Base-by-base conservation (phyloP, 2,329 filamentous ascomycete genomes). In the Camillea tinctor region DNA sequence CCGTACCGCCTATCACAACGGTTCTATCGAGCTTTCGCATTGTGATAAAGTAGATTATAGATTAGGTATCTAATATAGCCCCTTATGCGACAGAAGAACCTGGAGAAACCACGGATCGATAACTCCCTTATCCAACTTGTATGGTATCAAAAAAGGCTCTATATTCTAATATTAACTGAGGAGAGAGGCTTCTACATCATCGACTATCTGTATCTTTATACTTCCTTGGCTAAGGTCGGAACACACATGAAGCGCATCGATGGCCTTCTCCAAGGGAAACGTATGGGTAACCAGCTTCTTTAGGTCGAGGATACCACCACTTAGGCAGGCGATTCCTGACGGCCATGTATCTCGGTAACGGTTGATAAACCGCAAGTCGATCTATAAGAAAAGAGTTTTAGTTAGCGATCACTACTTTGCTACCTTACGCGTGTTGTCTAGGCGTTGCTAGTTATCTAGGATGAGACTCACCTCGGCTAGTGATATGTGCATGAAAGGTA, bases 311-410 rank as follows among this genome's bases (percentile, higher is more conserved):
- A 88, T 79, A 0, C 81, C 81, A 2, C 84, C 83, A 50, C 77
- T 77, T 15, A 90, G 67, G 44, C 82, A 83, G 3, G 81, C 77
- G 26, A 89, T 86, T 0, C 84, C 87, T 0, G 82, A 79, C 0
- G 87, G 86, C 87, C 87, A 90, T 0, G 86, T 88, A 67, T 89
- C 85, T 30, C 81, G 78, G 69, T 89, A 89, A 5, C 87, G 79
- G 71, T 90, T 89, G 69, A 89, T 89, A 73, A 89, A 89, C 22
- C 81, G 82, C n/a, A 90, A 74, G 66, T 88, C 80, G 60, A 89
- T 87, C 82, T 84, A 48, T 44, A 11, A n/a, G 36, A 44, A 3
- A 23, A 11, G 15, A 52, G 1, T 20, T 23, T 15, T 19, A 8
- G 51, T 52, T 26, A 52, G 51, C 4, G 57, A 44, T 17, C 36